These are phyloP conservation scores for Moesziomyces aphidis DNA, from an alignment of 1,284 basidiomycete genomes.

Conservation along the genomic window DNA sequence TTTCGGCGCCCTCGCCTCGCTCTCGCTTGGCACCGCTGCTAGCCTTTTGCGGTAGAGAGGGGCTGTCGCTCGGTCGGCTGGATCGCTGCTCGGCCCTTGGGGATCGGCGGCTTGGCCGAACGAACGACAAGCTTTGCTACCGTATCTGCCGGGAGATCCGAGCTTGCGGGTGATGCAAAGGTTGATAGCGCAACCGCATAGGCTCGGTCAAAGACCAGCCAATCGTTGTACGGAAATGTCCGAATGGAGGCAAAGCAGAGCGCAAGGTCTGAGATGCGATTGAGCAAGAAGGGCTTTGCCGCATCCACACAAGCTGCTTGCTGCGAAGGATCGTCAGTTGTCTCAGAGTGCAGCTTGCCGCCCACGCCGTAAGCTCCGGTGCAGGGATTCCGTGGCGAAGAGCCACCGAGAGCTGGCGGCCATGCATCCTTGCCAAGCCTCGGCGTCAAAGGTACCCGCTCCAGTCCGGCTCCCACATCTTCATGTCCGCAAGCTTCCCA, in stretches of 20 bases:
- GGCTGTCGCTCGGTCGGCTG: not conserved
- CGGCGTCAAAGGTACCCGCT: not conserved
- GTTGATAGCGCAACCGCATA: not conserved
- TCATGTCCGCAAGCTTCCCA: not conserved
- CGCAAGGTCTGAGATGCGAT: not conserved
- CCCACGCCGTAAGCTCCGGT: too few relatives aligned
- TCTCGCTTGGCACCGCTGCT: not conserved
- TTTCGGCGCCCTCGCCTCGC: not conserved
- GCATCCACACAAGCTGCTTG: too few relatives aligned
- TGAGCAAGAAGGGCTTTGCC: too few relatives aligned
- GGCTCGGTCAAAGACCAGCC: not conserved
- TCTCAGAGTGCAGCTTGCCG: too few relatives aligned
- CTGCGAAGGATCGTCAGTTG: too few relatives aligned
- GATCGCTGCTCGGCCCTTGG: not conserved
- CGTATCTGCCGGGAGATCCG: not conserved
- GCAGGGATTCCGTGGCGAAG: too few relatives aligned
- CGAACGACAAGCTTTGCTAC: not conserved
- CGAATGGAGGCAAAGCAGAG: not conserved
- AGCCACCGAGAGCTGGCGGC: too few relatives aligned
- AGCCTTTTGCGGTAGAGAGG: not conserved
- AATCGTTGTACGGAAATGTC: not conserved
- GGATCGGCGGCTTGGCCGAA: not conserved
- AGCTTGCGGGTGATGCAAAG: not conserved
- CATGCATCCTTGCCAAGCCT: constrained; percentile 11
- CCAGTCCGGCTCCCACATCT: not conserved